Conservation (phyloP, 2,329 filamentous ascomycete genomes). For the Nemania serpens region DNA sequence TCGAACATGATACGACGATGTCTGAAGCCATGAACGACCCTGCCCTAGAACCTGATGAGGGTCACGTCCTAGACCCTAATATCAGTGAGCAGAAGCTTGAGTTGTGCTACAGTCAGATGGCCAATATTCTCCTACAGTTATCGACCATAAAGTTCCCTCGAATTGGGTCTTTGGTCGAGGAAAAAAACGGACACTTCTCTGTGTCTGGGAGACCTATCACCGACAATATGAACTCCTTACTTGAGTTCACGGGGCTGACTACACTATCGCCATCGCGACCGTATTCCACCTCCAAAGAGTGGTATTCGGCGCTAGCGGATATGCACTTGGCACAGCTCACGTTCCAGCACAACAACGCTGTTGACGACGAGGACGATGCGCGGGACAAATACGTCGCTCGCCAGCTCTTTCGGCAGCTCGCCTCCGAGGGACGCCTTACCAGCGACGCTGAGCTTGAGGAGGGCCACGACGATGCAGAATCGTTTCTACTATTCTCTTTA, state of each 20-base stretch:
- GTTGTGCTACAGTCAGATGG: conserved; percentile 47
- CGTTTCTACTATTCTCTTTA: conserved; percentile 35
- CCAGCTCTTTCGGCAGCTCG: conserved; percentile 46
- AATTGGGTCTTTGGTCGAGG: conserved; percentile 47
- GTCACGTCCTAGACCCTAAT: conserved; percentile 42
- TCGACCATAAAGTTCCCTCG: conserved; percentile 40
- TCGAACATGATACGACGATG: conserved; percentile 40
- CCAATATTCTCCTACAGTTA: conserved; percentile 47
- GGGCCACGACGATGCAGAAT: not conserved
- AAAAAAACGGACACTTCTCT: conserved; percentile 33
- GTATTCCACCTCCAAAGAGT: conserved; percentile 44
- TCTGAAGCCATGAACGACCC: conserved; percentile 28
- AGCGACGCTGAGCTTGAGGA: conserved; percentile 2
- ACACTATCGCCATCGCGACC: conserved; percentile 27
- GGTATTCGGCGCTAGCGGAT: conserved; percentile 46
- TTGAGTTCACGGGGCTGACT: conserved; percentile 32
- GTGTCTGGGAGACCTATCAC: conserved; percentile 45
- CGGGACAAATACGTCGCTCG: conserved; percentile 50
- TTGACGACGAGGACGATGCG: conserved; percentile 45
- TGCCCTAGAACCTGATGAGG: conserved; percentile 26
- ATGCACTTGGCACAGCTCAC: conserved; percentile 47
- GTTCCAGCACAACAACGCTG: conserved; percentile 48
- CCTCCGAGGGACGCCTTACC: conserved; percentile 21
- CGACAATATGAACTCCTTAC: conserved; percentile 49
- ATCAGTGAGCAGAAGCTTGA: conserved; percentile 42